Conservation (phyloP, 1,139 yeast genomes). For the Protomyces macrosporus region DNA sequence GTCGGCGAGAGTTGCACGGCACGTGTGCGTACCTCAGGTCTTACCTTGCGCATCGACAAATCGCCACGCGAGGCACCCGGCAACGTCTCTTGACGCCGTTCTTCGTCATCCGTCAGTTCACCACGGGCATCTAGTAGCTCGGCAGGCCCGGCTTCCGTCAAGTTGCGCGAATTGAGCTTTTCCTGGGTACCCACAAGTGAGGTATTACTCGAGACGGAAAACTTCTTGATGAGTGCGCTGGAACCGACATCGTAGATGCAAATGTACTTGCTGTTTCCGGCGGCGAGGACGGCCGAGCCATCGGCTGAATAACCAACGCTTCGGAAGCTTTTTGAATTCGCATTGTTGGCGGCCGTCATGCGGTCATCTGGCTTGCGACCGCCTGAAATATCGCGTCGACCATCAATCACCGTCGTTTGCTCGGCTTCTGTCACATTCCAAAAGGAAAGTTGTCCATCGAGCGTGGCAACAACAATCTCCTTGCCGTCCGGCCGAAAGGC, state of each 20-base stretch:
- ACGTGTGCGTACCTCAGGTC: slow-evolving; percentile 78
- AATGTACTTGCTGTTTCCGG: slow-evolving; percentile 85
- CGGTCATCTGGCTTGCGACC: slow-evolving; percentile 83
- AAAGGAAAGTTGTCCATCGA: slow-evolving; percentile 79
- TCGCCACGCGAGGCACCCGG: slow-evolving; percentile 93
- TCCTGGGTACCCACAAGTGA: slow-evolving; percentile 82
- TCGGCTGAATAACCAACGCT: slow-evolving; percentile 82
- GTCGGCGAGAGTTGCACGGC: slow-evolving; percentile 83
- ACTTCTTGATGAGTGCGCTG: slow-evolving; percentile 76
- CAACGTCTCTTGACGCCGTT: slow-evolving; percentile 63
- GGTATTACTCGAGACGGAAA: slow-evolving; percentile 83
- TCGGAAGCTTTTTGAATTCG: slow-evolving; percentile 77
- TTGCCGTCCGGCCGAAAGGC: slow-evolving; percentile 89
- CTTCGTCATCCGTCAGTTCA: slow-evolving; percentile 80
- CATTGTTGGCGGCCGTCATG: slow-evolving; percentile 71
- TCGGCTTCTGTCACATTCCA: slow-evolving; percentile 80
- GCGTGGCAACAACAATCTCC: slow-evolving; percentile 78
- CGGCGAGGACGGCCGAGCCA: slow-evolving; percentile 82
- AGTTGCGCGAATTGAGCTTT: slow-evolving; percentile 66
- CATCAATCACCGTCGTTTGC: slow-evolving; percentile 79
- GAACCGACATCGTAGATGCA: slow-evolving; percentile 86
- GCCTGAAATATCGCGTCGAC: slow-evolving; percentile 75
- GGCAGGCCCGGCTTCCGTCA: slow-evolving; percentile 84
- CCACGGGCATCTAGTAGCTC: slow-evolving; percentile 80
- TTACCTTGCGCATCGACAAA: slow-evolving; percentile 65